phyloP scores from a whole-genome alignment of 108 stramenopile species.

The Nitzschia sp. region DNA sequence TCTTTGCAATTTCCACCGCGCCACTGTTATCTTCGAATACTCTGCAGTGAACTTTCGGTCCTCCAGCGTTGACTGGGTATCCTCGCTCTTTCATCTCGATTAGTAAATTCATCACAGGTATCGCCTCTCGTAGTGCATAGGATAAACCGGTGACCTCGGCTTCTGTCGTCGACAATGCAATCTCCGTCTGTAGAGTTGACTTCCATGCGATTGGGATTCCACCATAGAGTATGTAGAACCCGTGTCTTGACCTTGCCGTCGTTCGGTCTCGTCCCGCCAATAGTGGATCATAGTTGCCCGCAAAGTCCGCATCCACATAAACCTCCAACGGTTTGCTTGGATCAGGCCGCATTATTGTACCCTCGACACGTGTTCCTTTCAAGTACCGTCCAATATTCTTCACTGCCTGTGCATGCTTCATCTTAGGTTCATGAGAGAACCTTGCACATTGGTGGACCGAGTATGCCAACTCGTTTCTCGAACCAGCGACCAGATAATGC shows the following conservation, averaged over 20 bases:
- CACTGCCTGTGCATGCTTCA: slow-evolving; percentile 38
- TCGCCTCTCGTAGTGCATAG: slow-evolving; percentile 23
- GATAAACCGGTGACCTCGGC: slow-evolving; percentile 34
- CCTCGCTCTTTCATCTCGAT: neutral
- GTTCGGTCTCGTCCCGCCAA: too few relatives aligned
- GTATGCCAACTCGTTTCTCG: slow-evolving; percentile 33
- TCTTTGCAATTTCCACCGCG: slow-evolving; percentile 28
- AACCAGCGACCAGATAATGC: slow-evolving; percentile 17
- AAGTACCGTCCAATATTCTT: slow-evolving; percentile 44
- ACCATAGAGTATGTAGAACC: slow-evolving; percentile 30
- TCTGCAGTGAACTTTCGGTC: slow-evolving; percentile 16
- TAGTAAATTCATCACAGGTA: slow-evolving; percentile 29
- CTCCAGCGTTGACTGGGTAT: neutral
- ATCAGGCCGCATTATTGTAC: slow-evolving; percentile 20
- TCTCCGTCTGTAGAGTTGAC: slow-evolving; percentile 42
- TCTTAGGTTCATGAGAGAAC: slow-evolving; percentile 34
- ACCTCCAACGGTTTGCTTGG: slow-evolving; percentile 21
- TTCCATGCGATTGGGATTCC: slow-evolving; percentile 31
- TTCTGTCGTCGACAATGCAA: slow-evolving; percentile 31
- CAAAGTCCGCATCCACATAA: slow-evolving; percentile 51
- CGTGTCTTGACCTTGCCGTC: slow-evolving; percentile 32
- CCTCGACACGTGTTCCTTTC: slow-evolving; percentile 24
- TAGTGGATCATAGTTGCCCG: too few relatives aligned
- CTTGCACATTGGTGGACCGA: slow-evolving; percentile 36
- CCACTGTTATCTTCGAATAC: slow-evolving; percentile 32